These are phyloP conservation scores for Tieghemiomyces parasiticus DNA, from an alignment of 192 early-diverging fungal genomes.

Conservation along the genomic window DNA sequence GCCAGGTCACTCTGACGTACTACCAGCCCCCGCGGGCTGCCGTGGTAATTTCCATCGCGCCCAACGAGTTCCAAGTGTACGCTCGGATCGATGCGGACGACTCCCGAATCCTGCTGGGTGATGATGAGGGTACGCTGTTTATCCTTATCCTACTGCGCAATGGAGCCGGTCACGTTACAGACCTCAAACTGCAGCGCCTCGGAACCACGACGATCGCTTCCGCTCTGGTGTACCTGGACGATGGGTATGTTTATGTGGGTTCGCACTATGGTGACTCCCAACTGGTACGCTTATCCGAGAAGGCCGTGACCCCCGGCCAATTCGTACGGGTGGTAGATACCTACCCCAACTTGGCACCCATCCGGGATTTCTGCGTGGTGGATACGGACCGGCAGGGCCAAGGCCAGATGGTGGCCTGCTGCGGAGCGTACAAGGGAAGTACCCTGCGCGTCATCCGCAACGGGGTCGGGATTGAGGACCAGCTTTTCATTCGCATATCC, in stretches of 20 bases:
- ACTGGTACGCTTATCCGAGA: conserved; percentile 41
- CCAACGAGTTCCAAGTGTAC: conserved; percentile 35
- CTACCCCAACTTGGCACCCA: conserved; percentile 65
- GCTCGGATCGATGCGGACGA: conserved; percentile 34
- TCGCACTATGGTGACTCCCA: conserved; percentile 77
- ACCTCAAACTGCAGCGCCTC: conserved; percentile 27
- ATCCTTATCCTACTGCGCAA: conserved; percentile 32
- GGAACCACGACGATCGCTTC: conserved; percentile 35
- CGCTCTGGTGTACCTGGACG: conserved; percentile 48
- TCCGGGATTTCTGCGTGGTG: conserved; percentile 73
- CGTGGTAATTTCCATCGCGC: conserved; percentile 17
- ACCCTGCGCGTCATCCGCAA: conserved; percentile 69
- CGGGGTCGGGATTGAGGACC: conserved; percentile 71
- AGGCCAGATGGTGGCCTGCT: conserved; percentile 74
- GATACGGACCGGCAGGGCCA: conserved; percentile 55
- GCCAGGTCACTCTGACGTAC: conserved; percentile 18
- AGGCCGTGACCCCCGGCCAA: conserved; percentile 26
- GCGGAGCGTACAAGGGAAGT: conserved; percentile 57
- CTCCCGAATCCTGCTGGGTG: conserved; percentile 51
- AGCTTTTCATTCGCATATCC: conserved; percentile 35
- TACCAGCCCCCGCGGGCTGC: background rate
- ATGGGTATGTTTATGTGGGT: conserved; percentile 63
- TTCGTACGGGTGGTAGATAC: conserved; percentile 43
- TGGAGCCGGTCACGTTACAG: conserved; percentile 16
- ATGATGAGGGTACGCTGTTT: conserved; percentile 44